Conservation (phyloP, 164 flowering plant species). For the Magnolia sinica region DNA sequence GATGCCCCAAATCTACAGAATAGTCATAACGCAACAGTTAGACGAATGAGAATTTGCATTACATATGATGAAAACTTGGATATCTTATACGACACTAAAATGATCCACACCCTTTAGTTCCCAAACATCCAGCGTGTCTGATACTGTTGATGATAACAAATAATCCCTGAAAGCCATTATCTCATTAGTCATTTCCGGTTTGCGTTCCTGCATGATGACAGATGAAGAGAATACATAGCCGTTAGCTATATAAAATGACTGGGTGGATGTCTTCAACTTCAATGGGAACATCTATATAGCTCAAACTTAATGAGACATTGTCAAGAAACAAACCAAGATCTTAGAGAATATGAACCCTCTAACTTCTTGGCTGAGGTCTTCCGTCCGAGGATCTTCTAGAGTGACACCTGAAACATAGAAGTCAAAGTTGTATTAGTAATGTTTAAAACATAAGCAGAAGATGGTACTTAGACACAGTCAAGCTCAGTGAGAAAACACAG, state of each 20-base stretch:
- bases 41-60: background rate
- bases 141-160: slow-evolving; percentile 78
- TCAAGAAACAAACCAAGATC: slow-evolving; percentile 61
- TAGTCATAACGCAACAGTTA: slow-evolving; percentile 4
- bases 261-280: slow-evolving; percentile 3
- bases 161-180: slow-evolving; percentile 88
- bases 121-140: slow-evolving; percentile 96
- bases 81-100: background rate
- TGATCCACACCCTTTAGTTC: slow-evolving; percentile 70
- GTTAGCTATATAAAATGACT: background rate
- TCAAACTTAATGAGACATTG: background rate
- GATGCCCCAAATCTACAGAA: slow-evolving; percentile 89
- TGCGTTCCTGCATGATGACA: slow-evolving; percentile 62
- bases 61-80: background rate
- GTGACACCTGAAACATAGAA: slow-evolving; percentile 65
- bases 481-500: background rate
- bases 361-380: slow-evolving; percentile 93
- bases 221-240: slow-evolving; percentile 1
- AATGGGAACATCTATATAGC: background rate
- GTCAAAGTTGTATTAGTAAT: background rate
- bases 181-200: slow-evolving; percentile 76
- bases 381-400: slow-evolving; percentile 92
- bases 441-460: background rate
- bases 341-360: slow-evolving; percentile 92
- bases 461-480: background rate